Base-by-base conservation (phyloP, 768 basidiomycete genomes). In the Pleurotus salmoneostramineus region DNA sequence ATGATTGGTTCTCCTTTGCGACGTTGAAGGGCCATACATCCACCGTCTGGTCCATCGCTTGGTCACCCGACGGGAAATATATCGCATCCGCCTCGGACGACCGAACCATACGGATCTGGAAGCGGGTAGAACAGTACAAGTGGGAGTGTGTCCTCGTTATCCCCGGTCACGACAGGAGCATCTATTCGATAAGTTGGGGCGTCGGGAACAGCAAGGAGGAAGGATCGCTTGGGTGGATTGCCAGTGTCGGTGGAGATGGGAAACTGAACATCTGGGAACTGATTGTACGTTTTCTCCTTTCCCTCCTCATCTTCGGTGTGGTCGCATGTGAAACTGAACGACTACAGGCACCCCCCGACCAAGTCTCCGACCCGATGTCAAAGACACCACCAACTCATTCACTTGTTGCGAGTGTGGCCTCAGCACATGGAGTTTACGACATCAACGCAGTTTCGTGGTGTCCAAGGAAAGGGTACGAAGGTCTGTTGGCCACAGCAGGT, bases 11-110 rank as follows among this genome's bases (percentile, higher is more conserved):
- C 64, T 89, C 88, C 65, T 89, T 94, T 61, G 70, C 84, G 58
- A 95, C 94, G 1, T 78, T 98, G 3, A 79, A 80, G 0, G 92
- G 91, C 6, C 94, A 97, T 65, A 65, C 75, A 0, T 92, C 89
- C 10, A 99, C 97, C 0, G 95, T 99, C 11, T 99, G 97, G 97
- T 82, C 87, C 0, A 66, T 98, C 36, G 83, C 90, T 3, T 99
- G 88, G 79, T 76, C 87, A 4, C 91, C 93, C 0, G 78, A 79
- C 47, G 91, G 91, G 2, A 75, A 77, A 56, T 96, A 88, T 67
- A 81, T 99, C 33, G 95, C 93, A 0, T 92, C 89, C 15, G 88
- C 85, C 0, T 94, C 93, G 3, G 96, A 97, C 63, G 89, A 92
- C 66, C 80, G 80, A 52, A 91, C 89, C 2, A 82, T 98, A 46